Percentiles rank a stretch among this genome's conserved stretches.
Conservation (phyloP, 768 basidiomycete genomes). For the Rhodotorula kratochvilovae region DNA sequence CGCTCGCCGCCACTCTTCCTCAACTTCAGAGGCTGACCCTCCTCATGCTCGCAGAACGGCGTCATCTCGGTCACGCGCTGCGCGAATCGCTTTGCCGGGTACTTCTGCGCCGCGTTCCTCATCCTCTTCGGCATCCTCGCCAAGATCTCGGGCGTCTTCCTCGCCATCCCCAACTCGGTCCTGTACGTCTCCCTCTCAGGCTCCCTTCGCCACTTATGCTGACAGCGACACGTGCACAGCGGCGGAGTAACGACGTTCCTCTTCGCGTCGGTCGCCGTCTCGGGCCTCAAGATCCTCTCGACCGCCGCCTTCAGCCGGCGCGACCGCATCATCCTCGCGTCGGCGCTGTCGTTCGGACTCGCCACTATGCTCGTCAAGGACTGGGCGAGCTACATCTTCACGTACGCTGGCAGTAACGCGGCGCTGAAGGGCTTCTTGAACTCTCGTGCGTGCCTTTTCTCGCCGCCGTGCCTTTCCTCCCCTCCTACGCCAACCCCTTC, state of each 20-base stretch:
- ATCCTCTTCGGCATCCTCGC: slow-evolving; percentile 1
- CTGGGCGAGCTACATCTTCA: neutral
- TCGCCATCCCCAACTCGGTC: neutral
- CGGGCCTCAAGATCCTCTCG: neutral
- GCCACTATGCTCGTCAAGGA: neutral
- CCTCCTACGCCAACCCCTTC: neutral
- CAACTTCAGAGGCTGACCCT: no score
- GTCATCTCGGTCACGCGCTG: neutral
- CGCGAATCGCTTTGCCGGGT: neutral
- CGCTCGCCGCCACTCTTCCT: no score
- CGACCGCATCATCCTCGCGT: neutral
- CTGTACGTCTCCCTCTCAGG: neutral
- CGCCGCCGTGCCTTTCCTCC: neutral
- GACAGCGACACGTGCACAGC: neutral
- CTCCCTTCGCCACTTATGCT: neutral
- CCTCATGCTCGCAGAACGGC: neutral
- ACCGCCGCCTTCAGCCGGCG: neutral
- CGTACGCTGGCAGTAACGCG: neutral
- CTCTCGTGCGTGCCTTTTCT: neutral
- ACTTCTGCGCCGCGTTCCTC: neutral
- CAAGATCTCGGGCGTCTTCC: slow-evolving; percentile 2
- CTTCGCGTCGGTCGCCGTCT: neutral
- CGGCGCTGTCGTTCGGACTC: neutral
- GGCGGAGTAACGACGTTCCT: neutral
- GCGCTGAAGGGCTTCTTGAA: neutral